phyloP scores from a whole-genome alignment of 495 filamentous ascomycete species.

The Aspergillus steynii region DNA sequence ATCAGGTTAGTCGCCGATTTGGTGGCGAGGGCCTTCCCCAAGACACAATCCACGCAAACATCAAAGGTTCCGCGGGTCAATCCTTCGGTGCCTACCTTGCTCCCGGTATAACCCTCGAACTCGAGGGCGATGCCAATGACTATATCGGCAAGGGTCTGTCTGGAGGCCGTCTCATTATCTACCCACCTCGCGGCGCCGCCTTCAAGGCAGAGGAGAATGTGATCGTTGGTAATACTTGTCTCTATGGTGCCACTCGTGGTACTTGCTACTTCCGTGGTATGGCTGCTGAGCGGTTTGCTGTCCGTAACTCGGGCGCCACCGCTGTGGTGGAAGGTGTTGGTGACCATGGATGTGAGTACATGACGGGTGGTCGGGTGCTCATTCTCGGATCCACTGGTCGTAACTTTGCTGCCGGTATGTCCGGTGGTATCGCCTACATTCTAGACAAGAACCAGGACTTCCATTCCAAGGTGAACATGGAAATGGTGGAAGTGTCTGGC shows the following conservation, averaged over 20 bases:
- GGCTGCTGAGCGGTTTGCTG: conserved; percentile 95
- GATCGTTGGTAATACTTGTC: conserved; percentile 93
- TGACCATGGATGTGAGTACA: conserved; percentile 99
- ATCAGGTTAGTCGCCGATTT: conserved; percentile 91
- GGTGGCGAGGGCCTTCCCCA: conserved; percentile 88
- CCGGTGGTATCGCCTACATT: conserved; percentile 96
- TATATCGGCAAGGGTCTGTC: conserved; percentile 98
- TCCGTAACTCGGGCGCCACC: conserved; percentile 95
- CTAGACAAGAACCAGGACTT: conserved; percentile 93
- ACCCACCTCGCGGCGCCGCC: conserved; percentile 87
- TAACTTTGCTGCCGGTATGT: conserved; percentile 99
- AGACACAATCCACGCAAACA: conserved; percentile 96
- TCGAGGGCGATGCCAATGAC: conserved; percentile 97
- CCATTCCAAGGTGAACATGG: conserved; percentile 90
- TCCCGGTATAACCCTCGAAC: conserved; percentile 91
- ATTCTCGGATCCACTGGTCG: conserved; percentile 92
- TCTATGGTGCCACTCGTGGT: conserved; percentile 93
- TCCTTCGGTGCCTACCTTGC: conserved; percentile 97
- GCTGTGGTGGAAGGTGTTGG: conserved; percentile 97
- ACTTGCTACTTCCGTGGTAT: conserved; percentile 98
- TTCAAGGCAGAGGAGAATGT: conserved; percentile 99
- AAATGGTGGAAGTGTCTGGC: conserved; percentile 94
- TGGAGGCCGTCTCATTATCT: conserved; percentile 93
- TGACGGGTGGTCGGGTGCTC: conserved; percentile 95
- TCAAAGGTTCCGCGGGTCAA: conserved; percentile 98